Percentiles rank a stretch among this genome's conserved stretches.
Evolutionary conservation across 306 rosid species (phyloP).

Genomic region (Sicyos baderoa): DNA sequence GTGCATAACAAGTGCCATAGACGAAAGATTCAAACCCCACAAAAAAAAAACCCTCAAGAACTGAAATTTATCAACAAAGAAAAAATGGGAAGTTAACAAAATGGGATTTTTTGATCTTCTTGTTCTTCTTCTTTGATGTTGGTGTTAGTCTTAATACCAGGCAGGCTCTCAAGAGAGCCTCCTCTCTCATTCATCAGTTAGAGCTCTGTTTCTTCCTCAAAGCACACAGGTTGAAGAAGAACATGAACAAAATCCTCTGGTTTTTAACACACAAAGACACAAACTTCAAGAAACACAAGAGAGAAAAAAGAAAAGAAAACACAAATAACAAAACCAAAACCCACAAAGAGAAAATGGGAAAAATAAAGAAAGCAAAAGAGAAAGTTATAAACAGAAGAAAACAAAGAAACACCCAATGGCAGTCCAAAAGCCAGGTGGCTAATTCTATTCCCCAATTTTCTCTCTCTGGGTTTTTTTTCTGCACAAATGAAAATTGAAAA

Average conservation of each 20-base stretch:
- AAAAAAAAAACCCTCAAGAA: background rate
- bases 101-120: constrained; percentile 30
- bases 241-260: constrained; percentile 21
- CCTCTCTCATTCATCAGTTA: constrained; percentile 77
- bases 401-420: constrained; percentile 26
- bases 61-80: background rate
- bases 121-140: constrained; percentile 29
- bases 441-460: background rate
- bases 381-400: constrained; percentile 26
- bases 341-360: constrained; percentile 27
- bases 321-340: constrained; percentile 16
- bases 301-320: background rate
- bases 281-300: constrained; percentile 34
- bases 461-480: constrained; percentile 18
- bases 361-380: constrained; percentile 21
- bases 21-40: constrained; percentile 4
- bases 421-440: constrained; percentile 33
- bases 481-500: constrained; percentile 19
- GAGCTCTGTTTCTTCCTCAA: constrained; percentile 16
- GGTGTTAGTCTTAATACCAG: constrained; percentile 24
- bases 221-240: constrained; percentile 17
- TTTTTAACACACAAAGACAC: constrained; percentile 34
- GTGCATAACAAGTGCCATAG: constrained; percentile 69
- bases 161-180: constrained; percentile 99
- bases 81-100: constrained; percentile 18